Base-by-base conservation (phyloP, 257 asterid genomes). In the Leptodermis oblonga region DNA sequence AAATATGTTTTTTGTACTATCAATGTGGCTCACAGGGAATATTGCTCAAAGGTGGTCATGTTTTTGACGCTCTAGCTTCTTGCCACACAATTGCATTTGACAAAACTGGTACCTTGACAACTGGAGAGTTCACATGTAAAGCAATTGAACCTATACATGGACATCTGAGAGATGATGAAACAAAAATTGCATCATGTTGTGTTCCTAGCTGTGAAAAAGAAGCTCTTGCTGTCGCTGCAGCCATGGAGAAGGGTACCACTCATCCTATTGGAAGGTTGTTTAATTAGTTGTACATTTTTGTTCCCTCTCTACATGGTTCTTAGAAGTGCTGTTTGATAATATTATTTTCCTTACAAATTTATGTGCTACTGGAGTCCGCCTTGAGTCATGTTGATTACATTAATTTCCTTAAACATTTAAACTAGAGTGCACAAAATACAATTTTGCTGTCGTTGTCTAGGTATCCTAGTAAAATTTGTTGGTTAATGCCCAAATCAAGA, bases 61-160 rank as follows among this genome's bases (percentile, higher is more conserved):
- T 94, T 45, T 79, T 94, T 52, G 99, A 94, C 85, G 97, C 97
- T 28, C 83, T 94, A 74, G 97, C 99, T 70, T 89, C 99, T 46
- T 94, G 97, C 80, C 93, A 83, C 66, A 87, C 86, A 63, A 90
- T 94, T 78, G 99, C 97, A 67, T 94, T 94, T 80, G 99, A 94
- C 80, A 94, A 94, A 88, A 94, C 99, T 26, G 99, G 99, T 71
- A 94, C 99, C 37, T 78, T 94, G 81, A 94, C 99, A 4, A 94
- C 97, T 65, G 99, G 99, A 62, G 95, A 94, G 74, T 94, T 94
- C 83, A 81, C 82, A 78, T 94, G 99, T 82, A 94, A 89, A 87
- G 99, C 99, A 68, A 94, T 94, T 76, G 99, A 94, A 82, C 99
- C 99, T 53, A 94, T 94, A 73, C 97, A 82, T 73, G 99, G 99